Base-by-base conservation (phyloP, 23 red algal genomes). In the Gracilaria vermiculophylla region DNA sequence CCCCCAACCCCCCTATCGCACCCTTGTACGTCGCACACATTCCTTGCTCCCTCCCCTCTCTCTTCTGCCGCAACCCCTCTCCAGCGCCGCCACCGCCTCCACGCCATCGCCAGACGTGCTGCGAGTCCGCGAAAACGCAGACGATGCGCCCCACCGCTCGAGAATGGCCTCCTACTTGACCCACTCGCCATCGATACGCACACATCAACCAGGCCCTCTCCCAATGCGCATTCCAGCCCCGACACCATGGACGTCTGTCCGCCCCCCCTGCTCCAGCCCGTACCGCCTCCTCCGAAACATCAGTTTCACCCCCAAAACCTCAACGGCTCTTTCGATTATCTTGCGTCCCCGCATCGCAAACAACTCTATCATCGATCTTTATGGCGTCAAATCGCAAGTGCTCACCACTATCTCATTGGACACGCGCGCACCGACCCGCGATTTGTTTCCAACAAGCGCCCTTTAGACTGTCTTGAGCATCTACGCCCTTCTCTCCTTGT, bases 381-480 rank as follows among this genome's bases (percentile, higher is more conserved):
- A 39, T 88, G 84, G 84, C 34, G 53, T 19, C 69, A 70, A 34
- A 44, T 88, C 40, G 49, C 69, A 10, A 53, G 33, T 20, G 84
- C 84, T 40, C 41, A 58, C 45, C 47, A 76, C 32, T 50, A 66
- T 15, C 44, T 91, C 29, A 72, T 32, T n/a, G 56, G 52, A 11
- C 43, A 81, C 7, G 54, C 73, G 56, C 69, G 87, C 51, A 48
- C 51, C 31, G 87, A 91, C 66, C 62, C 74, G 41, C 73, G 87
- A 51, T 91, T 91, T 49, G 58, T 75, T 47, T 51, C 87, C 3
- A 74, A 48, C 17, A 66, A 51, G 61, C 64, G 87, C 10, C 87
- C 87, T 72, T 27, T 91, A 61, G 87, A 91, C 69, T 72, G 75
- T 48, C 53, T 91, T 12, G 44, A 53, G 11, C 70, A 74, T 40